phyloP scores from a whole-genome alignment of 2,329 filamentous ascomycete genomes.

The Colletotrichum costaricense region DNA sequence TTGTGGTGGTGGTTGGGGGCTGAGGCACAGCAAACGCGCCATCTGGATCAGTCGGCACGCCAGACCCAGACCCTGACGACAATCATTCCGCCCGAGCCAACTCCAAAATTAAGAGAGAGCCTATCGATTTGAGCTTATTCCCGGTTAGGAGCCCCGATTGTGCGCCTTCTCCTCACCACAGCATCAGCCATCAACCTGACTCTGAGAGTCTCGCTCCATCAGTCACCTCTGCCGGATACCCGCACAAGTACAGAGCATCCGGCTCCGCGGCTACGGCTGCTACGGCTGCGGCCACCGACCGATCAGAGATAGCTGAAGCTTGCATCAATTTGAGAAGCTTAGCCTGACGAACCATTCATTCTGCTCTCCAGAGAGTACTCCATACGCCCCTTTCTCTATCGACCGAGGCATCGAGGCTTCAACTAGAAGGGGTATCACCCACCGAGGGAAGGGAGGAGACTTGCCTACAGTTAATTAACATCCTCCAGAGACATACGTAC shows the following conservation, averaged over 20 bases:
- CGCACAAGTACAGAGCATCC: background rate
- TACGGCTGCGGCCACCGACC: background rate
- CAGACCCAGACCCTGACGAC: conserved; percentile 12
- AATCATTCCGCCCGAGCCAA: conserved; percentile 18
- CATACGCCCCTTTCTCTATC: background rate
- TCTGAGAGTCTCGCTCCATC: background rate
- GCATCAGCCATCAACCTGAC: background rate
- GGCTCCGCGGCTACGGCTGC: background rate
- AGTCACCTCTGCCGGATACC: conserved; percentile 20
- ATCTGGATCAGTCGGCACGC: conserved; percentile 32
- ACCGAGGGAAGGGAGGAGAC: conserved; percentile 5
- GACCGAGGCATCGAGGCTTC: background rate
- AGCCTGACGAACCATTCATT: background rate
- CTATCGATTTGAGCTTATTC: conserved; percentile 24
- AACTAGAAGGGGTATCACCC: background rate
- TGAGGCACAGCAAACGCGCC: conserved; percentile 24
- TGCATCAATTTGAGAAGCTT: background rate
- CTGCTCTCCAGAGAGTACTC: background rate
- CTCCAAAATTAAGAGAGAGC: background rate
- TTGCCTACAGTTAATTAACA: conserved; percentile 5
- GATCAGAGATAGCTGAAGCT: background rate
- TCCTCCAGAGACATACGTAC: conserved; percentile 17
- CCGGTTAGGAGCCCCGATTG: conserved; percentile 4
- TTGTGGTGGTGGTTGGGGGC: background rate
- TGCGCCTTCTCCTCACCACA: background rate